Evolutionary conservation across 768 basidiomycete genomes (phyloP).

Genomic region (Thelephora ganbajun): DNA sequence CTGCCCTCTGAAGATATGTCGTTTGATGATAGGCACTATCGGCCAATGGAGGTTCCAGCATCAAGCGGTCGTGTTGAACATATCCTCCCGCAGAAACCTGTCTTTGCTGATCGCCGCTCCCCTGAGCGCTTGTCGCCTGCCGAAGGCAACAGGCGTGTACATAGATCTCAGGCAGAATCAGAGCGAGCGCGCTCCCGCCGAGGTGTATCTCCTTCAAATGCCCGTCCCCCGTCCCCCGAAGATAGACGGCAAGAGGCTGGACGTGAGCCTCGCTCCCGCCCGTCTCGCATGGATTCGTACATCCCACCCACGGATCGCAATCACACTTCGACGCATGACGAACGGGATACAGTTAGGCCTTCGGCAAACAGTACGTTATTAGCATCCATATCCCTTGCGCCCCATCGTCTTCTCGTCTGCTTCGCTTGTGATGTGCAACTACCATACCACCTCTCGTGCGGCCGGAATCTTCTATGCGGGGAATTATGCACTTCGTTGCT

Average conservation of each 20-base stretch:
- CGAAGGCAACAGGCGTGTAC: too few species aligned
- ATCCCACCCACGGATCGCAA: too few species aligned
- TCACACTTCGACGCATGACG: too few species aligned
- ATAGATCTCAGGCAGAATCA: too few species aligned
- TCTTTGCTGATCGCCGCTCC: background rate
- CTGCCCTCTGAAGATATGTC: conserved; percentile 20
- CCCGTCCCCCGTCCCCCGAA: background rate
- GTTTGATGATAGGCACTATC: conserved; percentile 53
- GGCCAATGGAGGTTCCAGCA: conserved; percentile 24
- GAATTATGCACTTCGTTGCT: conserved; percentile 29
- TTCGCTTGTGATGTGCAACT: too few species aligned
- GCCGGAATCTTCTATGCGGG: conserved; percentile 20
- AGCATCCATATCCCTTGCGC: conserved; percentile 30
- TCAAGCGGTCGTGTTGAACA: conserved; percentile 1
- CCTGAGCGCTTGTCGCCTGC: too few species aligned
- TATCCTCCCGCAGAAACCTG: conserved; percentile 1
- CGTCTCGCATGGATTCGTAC: too few species aligned
- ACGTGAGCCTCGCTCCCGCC: conserved; percentile 8
- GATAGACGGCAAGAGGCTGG: background rate
- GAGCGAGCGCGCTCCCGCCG: background rate
- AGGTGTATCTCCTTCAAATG: background rate
- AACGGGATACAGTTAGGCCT: conserved; percentile 7
- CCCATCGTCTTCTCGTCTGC: conserved; percentile 24
- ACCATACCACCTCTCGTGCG: too few species aligned
- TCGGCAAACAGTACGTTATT: conserved; percentile 49